Evolutionary conservation across 1,284 basidiomycete genomes (phyloP), one percentile per base, ranked within the genome.

Genomic region (Pascua sp.): DNA sequence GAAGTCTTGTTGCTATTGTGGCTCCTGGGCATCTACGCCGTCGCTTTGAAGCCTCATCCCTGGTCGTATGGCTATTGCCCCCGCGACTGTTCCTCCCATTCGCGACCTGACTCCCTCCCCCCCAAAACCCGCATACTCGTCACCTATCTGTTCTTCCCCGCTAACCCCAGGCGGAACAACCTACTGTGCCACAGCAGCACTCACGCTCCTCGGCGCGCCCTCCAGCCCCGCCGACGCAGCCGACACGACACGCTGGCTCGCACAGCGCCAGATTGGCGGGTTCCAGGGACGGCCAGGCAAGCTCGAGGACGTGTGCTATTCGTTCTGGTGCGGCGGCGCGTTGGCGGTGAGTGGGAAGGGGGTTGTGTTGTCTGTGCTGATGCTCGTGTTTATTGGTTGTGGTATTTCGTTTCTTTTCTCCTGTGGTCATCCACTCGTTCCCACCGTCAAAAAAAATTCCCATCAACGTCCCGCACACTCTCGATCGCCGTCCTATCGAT

Each of bases 261-360:
- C 85, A 11, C 83, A 86, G 51, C 86, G 87, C 49, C 89, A 92
- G 69, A 79, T 82, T 42, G 89, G 90, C 0, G 92, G 92, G 1
- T 94, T 93, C 70, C 81, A 86, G 65, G 92, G 92, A 1, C 82
- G 92, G 12, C 91, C 90, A 2, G 86, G 85, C 57, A 97, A 97
- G 76, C 80, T 83, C 5, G 84, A 87, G 10, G 92, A 96, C 67
- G 89, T 91, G 1, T 97, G 92, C 73, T 97, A 97, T 75, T 90
- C 89, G 64, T 96, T 95, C 74, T 97, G 92, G 93, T 90, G 89
- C 65, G 87, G 89, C 2, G 91, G 86, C 5, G 82, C 88, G 1
- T 73, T 95, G 8, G 78, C 83, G 65, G 90, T 91, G 62, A 62
- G 82, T 73, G 4, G 12, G 11, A n/a, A 15, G 11, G 8, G 38